Evolutionary conservation across 345 rosid genomes (phyloP).

Genomic region (Lepidium sativum): DNA sequence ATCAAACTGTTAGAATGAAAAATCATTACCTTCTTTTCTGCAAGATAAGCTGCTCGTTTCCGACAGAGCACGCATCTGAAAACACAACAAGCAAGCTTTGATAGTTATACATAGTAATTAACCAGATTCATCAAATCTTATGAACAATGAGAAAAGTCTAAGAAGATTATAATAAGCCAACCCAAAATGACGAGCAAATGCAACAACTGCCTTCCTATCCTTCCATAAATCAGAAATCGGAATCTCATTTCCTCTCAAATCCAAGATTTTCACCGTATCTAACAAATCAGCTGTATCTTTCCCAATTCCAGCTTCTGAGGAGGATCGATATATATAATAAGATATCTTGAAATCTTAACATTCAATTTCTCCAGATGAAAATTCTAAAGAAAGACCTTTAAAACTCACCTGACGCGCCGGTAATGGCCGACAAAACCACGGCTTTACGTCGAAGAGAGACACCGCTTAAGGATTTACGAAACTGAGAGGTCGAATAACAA

Average conservation of each 20-base stretch:
- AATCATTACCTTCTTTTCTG: conserved; percentile 58
- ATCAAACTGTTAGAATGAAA: not conserved
- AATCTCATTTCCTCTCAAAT: conserved; percentile 55
- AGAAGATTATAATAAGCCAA: conserved; percentile 24
- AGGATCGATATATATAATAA: not conserved
- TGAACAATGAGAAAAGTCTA: not conserved
- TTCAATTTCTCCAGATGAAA: not conserved
- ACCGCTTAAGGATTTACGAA: not conserved
- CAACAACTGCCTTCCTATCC: conserved; percentile 70
- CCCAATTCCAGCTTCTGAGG: conserved; percentile 22
- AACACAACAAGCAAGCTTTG: not conserved
- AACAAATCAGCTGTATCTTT: conserved; percentile 34
- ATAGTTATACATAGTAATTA: not conserved
- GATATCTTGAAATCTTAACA: not conserved
- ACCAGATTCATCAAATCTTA: not conserved
- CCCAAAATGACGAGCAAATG: conserved; percentile 97
- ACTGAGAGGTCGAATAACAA: not conserved
- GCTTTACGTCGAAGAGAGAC: conserved; percentile 26
- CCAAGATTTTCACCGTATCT: conserved; percentile 52
- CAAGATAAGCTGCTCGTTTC: conserved; percentile 83
- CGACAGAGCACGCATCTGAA: conserved; percentile 84
- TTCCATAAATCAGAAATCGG: conserved; percentile 81
- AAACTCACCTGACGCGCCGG: conserved; percentile 56
- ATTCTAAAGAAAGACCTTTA: not conserved
- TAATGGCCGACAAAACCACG: conserved; percentile 38